These are phyloP conservation scores for Setaria viridis DNA, from an alignment of 202 grass and related monocot genomes.

Conservation along the genomic window DNA sequence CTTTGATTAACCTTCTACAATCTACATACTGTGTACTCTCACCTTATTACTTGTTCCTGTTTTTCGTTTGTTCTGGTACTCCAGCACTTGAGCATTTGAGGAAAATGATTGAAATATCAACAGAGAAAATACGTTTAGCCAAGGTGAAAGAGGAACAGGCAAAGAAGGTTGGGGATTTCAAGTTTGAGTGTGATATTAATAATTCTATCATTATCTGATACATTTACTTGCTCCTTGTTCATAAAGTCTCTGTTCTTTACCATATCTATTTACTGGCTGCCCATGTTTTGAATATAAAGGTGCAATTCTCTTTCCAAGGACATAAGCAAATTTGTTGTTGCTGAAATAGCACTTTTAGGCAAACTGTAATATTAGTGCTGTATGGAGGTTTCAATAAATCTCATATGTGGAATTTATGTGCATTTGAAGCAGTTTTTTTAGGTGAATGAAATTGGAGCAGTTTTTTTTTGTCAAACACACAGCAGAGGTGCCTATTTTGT, in stretches of 20 bases:
- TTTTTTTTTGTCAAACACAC: not conserved
- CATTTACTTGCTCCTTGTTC: not conserved
- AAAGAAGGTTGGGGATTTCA: constrained; percentile 70
- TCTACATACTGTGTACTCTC: not conserved
- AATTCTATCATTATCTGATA: constrained; percentile 4
- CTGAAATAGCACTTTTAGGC: not conserved
- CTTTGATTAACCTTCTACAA: constrained; percentile 23
- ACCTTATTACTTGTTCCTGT: constrained; percentile 41
- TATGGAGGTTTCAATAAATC: constrained; percentile 4
- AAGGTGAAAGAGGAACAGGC: constrained; percentile 83
- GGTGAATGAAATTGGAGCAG: not conserved
- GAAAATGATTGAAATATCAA: constrained; percentile 92
- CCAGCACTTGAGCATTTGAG: constrained; percentile 88
- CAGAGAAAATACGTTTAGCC: constrained; percentile 81
- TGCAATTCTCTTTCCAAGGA: constrained; percentile 12
- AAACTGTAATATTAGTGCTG: constrained; percentile 1
- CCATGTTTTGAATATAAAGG: not conserved
- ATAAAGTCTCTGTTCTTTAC: not conserved
- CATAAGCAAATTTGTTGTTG: not conserved
- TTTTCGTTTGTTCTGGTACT: constrained; percentile 22
- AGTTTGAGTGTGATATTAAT: constrained; percentile 27
- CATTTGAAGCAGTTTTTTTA: not conserved
- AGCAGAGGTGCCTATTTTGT: not conserved
- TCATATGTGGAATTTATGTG: not conserved
- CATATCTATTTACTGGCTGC: not conserved